phyloP scores from a whole-genome alignment of 2,329 filamentous ascomycete genomes.

The Colletotrichum liaoningense region DNA sequence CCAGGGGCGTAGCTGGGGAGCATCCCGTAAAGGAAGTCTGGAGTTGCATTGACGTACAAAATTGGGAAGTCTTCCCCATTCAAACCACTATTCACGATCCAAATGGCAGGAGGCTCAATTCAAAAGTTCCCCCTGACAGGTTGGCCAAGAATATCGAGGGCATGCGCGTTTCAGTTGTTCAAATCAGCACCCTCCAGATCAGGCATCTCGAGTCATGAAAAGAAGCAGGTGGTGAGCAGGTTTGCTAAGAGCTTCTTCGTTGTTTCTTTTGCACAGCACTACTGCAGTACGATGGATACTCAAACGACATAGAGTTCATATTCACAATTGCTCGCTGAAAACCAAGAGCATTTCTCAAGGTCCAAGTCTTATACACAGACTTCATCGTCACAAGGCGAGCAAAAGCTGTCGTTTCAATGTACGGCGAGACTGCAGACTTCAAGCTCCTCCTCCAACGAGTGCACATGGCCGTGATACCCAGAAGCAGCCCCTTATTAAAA shows the following conservation, averaged over 20 bases:
- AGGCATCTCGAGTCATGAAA: slow-evolving; percentile 3
- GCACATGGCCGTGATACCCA: background rate
- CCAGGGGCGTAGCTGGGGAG: background rate
- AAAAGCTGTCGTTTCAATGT: too few relatives aligned
- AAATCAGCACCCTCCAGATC: background rate
- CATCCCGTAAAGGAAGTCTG: background rate
- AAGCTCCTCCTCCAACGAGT: too few relatives aligned
- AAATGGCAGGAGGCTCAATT: background rate
- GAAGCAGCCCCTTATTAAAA: too few relatives aligned
- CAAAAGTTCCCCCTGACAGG: background rate
- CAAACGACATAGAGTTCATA: too few relatives aligned
- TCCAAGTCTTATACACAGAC: too few relatives aligned
- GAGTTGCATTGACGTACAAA: slow-evolving; percentile 8
- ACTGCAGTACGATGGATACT: background rate
- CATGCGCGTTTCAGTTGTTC: slow-evolving; percentile 26
- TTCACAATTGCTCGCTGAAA: too few relatives aligned
- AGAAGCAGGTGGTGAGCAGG: background rate
- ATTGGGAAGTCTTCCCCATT: slow-evolving; percentile 13
- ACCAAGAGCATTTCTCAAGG: too few relatives aligned
- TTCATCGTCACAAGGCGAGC: too few relatives aligned
- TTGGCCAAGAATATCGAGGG: slow-evolving; percentile 14
- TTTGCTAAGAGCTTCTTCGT: background rate
- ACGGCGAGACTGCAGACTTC: too few relatives aligned
- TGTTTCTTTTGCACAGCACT: background rate
- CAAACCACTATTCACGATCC: slow-evolving; percentile 4